Conservation (phyloP, 345 rosid species). For the Trapa bicornis region DNA sequence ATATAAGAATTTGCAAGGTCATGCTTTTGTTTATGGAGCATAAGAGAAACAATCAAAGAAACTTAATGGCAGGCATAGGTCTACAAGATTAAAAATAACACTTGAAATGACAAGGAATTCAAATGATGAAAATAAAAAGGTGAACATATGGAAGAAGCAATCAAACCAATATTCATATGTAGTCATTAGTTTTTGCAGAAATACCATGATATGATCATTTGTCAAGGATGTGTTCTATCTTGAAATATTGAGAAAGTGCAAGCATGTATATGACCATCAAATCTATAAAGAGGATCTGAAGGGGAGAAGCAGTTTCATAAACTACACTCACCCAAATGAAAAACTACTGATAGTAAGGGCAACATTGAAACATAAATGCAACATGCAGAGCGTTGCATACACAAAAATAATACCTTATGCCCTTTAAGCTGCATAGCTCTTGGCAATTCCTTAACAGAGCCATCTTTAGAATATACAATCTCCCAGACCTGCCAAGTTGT, state of each 20-base stretch:
- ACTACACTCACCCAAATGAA: neutral
- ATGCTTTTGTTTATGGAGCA: neutral
- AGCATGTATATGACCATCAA: neutral
- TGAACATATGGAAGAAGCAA: neutral
- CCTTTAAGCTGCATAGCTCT: slow-evolving; percentile 97
- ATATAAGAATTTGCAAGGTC: slow-evolving; percentile 6
- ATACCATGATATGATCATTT: neutral
- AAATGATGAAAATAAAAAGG: neutral
- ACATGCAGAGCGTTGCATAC: neutral
- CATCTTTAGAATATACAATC: slow-evolving; percentile 86
- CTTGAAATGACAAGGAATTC: neutral
- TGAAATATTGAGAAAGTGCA: neutral
- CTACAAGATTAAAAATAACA: neutral
- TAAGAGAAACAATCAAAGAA: neutral
- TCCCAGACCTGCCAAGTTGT: slow-evolving; percentile 71
- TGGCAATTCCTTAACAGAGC: slow-evolving; percentile 80
- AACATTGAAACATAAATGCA: neutral
- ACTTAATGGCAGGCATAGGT: neutral
- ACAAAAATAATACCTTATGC: slow-evolving; percentile 47
- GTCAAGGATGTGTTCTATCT: neutral
- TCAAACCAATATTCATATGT: neutral
- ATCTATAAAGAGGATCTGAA: neutral
- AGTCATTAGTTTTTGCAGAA: neutral
- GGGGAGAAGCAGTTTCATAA: neutral
- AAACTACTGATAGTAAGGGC: neutral